Evolutionary conservation across 1,284 basidiomycete genomes (phyloP).

Genomic region (Moniliophthora roreri): DNA sequence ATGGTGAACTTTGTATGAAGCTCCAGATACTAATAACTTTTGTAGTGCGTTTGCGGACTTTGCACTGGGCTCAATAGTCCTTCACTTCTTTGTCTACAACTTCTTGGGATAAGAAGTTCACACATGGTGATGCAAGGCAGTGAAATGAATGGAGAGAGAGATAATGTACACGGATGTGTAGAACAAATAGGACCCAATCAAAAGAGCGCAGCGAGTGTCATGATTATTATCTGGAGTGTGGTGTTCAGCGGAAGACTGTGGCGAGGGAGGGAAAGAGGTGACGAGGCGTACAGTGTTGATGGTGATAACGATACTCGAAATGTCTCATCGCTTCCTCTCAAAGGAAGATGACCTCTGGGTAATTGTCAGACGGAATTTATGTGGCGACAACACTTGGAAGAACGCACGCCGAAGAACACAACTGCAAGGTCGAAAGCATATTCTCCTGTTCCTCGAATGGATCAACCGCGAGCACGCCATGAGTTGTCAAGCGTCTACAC

Average conservation of each 20-base stretch:
- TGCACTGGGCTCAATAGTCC: conserved; percentile 87
- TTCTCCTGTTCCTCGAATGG: conserved; percentile 49
- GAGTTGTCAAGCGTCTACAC: conserved; percentile 21
- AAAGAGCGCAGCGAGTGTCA: neutral
- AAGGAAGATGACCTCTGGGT: conserved; percentile 71
- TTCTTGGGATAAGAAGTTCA: conserved; percentile 56
- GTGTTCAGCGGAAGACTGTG: neutral
- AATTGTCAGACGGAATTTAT: conserved; percentile 16
- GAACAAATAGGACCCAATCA: conserved; percentile 29
- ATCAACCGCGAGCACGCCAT: conserved; percentile 5
- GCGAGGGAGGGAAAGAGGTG: neutral
- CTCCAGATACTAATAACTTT: conserved; percentile 6
- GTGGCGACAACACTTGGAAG: conserved; percentile 3
- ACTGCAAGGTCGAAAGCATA: conserved; percentile 82
- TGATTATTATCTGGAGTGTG: neutral
- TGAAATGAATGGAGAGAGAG: neutral
- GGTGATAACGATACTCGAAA: conserved; percentile 4
- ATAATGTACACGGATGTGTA: neutral
- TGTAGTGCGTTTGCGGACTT: conserved; percentile 95
- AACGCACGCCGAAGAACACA: conserved; percentile 73
- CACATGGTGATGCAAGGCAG: neutral
- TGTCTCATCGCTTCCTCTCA: conserved; percentile 41
- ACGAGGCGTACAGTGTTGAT: neutral
- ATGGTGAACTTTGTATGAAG: neutral
- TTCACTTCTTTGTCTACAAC: conserved; percentile 99